These are phyloP conservation scores for Penicillium rolfsii DNA, from an alignment of 2,329 filamentous ascomycete genomes.

Conservation along the genomic window DNA sequence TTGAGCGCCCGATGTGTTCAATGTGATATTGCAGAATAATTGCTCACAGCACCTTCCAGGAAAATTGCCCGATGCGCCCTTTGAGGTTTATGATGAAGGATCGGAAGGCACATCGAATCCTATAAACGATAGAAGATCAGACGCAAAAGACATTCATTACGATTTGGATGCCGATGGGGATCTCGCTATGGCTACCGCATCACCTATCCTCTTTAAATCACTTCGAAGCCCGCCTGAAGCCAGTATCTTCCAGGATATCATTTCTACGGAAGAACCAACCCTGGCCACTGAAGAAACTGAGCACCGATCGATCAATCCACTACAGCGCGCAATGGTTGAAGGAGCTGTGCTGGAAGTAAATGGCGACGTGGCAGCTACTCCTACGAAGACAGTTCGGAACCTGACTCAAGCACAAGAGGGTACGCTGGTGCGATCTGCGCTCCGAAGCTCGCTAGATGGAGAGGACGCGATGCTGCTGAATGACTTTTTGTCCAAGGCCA, in stretches of 20 bases:
- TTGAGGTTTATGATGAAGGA: slow-evolving; percentile 25
- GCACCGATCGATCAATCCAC: slow-evolving; percentile 12
- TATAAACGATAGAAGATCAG: neutral
- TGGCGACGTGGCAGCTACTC: slow-evolving; percentile 10
- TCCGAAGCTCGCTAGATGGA: slow-evolving; percentile 43
- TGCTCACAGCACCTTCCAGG: slow-evolving; percentile 19
- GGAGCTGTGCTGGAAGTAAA: slow-evolving; percentile 4
- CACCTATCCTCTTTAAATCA: slow-evolving; percentile 12
- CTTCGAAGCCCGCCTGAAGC: slow-evolving; percentile 10
- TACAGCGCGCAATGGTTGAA: slow-evolving; percentile 4
- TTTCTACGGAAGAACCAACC: neutral
- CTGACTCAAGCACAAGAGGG: slow-evolving; percentile 38
- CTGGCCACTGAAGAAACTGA: slow-evolving; percentile 16
- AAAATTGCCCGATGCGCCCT: slow-evolving; percentile 26
- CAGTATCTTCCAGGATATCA: slow-evolving; percentile 17
- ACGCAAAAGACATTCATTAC: neutral
- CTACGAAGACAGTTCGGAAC: slow-evolving; percentile 28
- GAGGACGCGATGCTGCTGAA: slow-evolving; percentile 47
- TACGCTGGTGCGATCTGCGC: slow-evolving; percentile 41
- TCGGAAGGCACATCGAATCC: neutral
- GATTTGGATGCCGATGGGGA: slow-evolving; percentile 12
- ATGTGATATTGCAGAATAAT: neutral
- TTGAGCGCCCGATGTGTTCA: neutral
- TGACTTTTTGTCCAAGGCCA: slow-evolving; percentile 46
- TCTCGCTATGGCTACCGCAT: slow-evolving; percentile 12